Evolutionary conservation across 345 rosid genomes (phyloP).

Genomic region (Noccaea caerulescens): DNA sequence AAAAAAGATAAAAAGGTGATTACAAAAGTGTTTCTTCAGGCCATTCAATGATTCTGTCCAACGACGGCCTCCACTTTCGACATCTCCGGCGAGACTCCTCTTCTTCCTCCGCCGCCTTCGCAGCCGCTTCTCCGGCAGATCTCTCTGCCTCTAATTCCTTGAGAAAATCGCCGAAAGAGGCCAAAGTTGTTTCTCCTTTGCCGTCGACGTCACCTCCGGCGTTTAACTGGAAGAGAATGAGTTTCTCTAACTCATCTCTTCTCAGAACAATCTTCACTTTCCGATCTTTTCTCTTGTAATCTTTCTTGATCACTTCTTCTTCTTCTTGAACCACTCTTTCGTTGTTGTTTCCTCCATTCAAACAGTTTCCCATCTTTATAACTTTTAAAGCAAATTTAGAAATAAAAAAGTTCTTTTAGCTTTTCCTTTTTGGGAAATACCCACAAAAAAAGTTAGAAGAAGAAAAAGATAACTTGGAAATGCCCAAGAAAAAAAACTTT

Average conservation of each 20-base stretch:
- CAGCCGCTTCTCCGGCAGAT: slow-evolving; percentile 44
- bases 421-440: slow-evolving; percentile 7
- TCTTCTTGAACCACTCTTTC: slow-evolving; percentile 31
- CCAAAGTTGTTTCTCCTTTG: slow-evolving; percentile 48
- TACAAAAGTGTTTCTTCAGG: slow-evolving; percentile 46
- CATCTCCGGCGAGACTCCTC: slow-evolving; percentile 43
- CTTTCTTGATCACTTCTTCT: slow-evolving; percentile 33
- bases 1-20: slow-evolving; percentile 13
- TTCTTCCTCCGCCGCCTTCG: slow-evolving; percentile 38
- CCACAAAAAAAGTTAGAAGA: slow-evolving; percentile 25
- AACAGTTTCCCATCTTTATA: slow-evolving; percentile 45
- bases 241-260: slow-evolving; percentile 54
- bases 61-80: slow-evolving; percentile 67
- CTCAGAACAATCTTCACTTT: slow-evolving; percentile 43
- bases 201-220: slow-evolving; percentile 33
- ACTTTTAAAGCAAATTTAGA: not conserved
- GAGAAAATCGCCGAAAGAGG: slow-evolving; percentile 46
- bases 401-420: not conserved
- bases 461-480: slow-evolving; percentile 45
- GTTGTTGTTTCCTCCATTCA: slow-evolving; percentile 38
- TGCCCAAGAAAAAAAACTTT: slow-evolving; percentile 45
- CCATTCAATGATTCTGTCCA: slow-evolving; percentile 63
- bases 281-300: slow-evolving; percentile 40
- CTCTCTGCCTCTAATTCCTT: slow-evolving; percentile 51
- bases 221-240: slow-evolving; percentile 45